Evolutionary conservation across 495 filamentous ascomycete genomes (phyloP), one percentile per base, ranked within the genome.

Genomic region (Xylaria nigripes): DNA sequence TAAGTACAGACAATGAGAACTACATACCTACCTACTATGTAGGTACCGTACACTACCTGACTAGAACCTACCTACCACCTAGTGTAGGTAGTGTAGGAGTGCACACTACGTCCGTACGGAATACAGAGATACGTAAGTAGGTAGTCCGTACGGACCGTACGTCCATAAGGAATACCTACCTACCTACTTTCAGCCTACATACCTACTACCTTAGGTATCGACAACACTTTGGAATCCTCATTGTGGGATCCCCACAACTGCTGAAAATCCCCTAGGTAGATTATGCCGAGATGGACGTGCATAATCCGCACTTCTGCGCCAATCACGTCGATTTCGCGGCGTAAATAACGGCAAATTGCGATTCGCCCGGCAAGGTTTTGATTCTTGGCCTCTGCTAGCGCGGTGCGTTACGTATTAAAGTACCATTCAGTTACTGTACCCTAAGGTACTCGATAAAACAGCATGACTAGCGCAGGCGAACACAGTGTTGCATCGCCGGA

Each of bases 361-460:
- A 61, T 62, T 62, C 61, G 61, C 45, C 49, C 48, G 49, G 56
- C 60, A 45, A 55, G 62, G 62, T 56, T 57, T 22, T 42, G 32
- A 48, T 48, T 43, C n/a, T 45, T 47, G 24, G 61, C 19, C 45
- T 50, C 48, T 52, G 42, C 21, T 61, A 63, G 48, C 54, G 61
- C 63, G 61, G 64, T 61, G 47, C 58, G 63, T 62, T 61, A 63
- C 48, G 32, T 36, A 5, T 36, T 36, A 36, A n/a, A n/a, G 32
- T 36, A 36, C 6, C 32, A 24, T 5, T 21, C 43, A 21, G 23
- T 25, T 45, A 43, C 41, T 40, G 15, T 18, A n/a, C n/a, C n/a
- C n/a, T n/a, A 40, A 36, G 13, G 32, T 3, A 24, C 43, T 10
- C 21, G 43, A 5, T 45, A n/a, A 2, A 18, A 13, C 5, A n/a